phyloP scores from a whole-genome alignment of 257 asterid genomes.

The Nicotiana knightiana region DNA sequence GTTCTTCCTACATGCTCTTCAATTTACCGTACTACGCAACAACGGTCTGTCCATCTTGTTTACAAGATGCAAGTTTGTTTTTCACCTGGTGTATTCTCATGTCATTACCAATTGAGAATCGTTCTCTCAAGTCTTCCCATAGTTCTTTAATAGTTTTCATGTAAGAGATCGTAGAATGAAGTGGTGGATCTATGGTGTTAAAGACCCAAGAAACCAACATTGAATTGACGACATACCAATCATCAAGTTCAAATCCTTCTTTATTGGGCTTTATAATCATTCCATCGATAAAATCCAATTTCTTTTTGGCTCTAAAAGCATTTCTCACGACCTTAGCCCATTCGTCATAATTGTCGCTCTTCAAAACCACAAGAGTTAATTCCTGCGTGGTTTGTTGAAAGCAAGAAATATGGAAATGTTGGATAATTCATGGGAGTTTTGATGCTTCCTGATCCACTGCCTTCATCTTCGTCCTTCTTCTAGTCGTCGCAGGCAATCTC shows the following conservation, averaged over 20 bases:
- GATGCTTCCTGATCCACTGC: neutral
- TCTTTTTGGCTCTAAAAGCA: constrained; percentile 1
- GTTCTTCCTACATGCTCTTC: neutral
- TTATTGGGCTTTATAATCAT: neutral
- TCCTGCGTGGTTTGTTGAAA: neutral
- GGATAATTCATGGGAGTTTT: neutral
- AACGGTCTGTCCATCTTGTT: neutral
- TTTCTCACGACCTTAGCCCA: neutral
- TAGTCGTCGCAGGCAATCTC: neutral
- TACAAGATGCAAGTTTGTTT: neutral
- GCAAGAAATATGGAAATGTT: neutral
- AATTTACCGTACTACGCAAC: neutral
- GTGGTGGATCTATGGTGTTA: neutral
- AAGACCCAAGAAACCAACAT: constrained; percentile 7
- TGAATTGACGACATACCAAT: constrained; percentile 6
- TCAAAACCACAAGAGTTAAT: neutral
- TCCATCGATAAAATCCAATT: neutral
- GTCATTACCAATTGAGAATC: neutral
- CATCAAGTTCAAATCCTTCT: neutral
- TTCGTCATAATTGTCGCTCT: neutral
- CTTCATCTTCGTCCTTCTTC: neutral
- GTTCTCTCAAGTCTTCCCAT: neutral
- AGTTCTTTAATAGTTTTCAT: neutral
- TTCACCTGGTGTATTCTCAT: neutral
- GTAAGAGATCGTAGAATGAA: constrained; percentile 1